Conservation (phyloP, 2,329 filamentous ascomycete genomes). For the Colletotrichum somersetense region DNA sequence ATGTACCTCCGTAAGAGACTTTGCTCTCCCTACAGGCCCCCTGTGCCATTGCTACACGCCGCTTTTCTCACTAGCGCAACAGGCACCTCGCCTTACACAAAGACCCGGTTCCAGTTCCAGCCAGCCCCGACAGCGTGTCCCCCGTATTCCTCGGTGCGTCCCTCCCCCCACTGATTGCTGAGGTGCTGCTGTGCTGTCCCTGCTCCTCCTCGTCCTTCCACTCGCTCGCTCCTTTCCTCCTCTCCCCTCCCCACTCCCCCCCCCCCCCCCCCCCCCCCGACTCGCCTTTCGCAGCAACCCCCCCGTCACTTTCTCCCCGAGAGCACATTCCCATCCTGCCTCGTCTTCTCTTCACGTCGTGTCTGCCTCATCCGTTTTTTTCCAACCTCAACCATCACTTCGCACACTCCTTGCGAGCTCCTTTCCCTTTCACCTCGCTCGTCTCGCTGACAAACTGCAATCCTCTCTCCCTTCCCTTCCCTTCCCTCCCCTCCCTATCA, state of each 20-base stretch:
- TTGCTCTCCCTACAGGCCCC: slow-evolving; percentile 15
- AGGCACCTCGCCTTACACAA: slow-evolving; percentile 14
- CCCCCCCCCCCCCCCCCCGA: slow-evolving; percentile 38
- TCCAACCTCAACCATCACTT: slow-evolving; percentile 42
- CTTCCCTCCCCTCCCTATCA: slow-evolving; percentile 15
- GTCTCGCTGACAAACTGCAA: slow-evolving; percentile 37
- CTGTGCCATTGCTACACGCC: background rate
- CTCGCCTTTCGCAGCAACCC: slow-evolving; percentile 41
- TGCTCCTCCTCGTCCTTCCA: slow-evolving; percentile 24
- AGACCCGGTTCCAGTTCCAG: slow-evolving; percentile 5
- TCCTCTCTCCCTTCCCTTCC: slow-evolving; percentile 16
- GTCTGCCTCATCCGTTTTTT: slow-evolving; percentile 42
- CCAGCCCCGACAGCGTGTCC: background rate
- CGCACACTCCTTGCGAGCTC: slow-evolving; percentile 44
- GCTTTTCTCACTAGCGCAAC: slow-evolving; percentile 12
- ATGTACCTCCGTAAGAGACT: slow-evolving; percentile 4
- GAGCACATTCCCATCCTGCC: slow-evolving; percentile 43
- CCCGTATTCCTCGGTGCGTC: slow-evolving; percentile 12
- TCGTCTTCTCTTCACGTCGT: slow-evolving; percentile 41
- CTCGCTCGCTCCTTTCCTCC: slow-evolving; percentile 19
- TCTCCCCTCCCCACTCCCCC: slow-evolving; percentile 33
- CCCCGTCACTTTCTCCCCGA: slow-evolving; percentile 40
- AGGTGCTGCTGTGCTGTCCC: slow-evolving; percentile 7
- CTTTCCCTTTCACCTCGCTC: slow-evolving; percentile 41
- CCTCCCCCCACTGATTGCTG: slow-evolving; percentile 32